Base-by-base conservation (phyloP, 2,329 filamentous ascomycete species). In the Pseudogymnoascus sp. region DNA sequence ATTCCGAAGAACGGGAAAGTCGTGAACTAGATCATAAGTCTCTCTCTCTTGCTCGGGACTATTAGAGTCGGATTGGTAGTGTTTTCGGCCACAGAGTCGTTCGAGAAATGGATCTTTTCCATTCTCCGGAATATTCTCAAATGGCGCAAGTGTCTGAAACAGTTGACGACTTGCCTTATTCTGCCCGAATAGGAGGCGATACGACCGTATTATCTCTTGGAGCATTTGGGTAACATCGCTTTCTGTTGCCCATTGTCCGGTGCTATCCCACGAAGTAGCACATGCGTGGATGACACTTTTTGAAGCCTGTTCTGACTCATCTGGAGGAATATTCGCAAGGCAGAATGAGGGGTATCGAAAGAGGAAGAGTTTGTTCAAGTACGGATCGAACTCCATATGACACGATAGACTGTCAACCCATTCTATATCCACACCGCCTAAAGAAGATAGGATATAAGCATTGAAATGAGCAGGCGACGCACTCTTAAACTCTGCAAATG, bases 301-400 rank as follows among this genome's bases (percentile, higher is more conserved):
- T 12, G 9, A 21, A 27, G n/a, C 15, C 6, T 61, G 12, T 18
- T 15, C 21, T 60, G 35, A 13, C 31, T 37, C 10, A 29, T 59
- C 33, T 3, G 40, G 7, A 60, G 31, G 58, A 52, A 59, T 33
- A 59, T 61, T 68, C 27, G 59, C 62, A 6, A 66, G 10, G 37
- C 68, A 69, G 58, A 69, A 69, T 5, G 68, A 67, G 8, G 68
- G 68, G 60, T 69, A 67, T 5, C 68, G 66, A 60, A 65, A 70
- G 10, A 69, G n/a, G 27, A 63, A 70, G n/a, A 71, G 52, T 4
- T 59, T 65, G 9, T 63, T 60, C 18, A 64, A 61, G 33, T 64
- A 40, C 29, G 63, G 62, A 58, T 71, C 68, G 7, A 67, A 64
- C 59, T 70, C 67, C 21, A 70, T 64, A 64, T 71, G 68, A 35